Evolutionary conservation across 306 rosid genomes (phyloP), one percentile per base, ranked within the genome.

Genomic region (Hylodesmum podocarpum): DNA sequence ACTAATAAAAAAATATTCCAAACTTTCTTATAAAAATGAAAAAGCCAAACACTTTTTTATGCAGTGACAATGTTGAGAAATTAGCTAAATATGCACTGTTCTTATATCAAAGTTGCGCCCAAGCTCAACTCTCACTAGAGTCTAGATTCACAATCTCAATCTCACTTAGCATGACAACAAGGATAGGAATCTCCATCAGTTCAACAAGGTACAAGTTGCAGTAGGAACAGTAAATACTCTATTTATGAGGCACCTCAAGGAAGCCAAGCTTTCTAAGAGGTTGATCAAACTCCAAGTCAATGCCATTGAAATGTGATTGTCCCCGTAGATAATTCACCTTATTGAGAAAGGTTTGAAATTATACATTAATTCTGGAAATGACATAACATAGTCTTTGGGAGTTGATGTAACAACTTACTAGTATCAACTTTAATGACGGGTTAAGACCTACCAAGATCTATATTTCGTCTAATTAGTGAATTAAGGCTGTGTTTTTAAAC

Each of bases 271-370:
- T 96, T 87, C 97, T 89, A 29, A 91, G 73, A 73, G 98, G 98
- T 85, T 93, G 98, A 85, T 93, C 98, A 84, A 93, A 93, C 87
- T 91, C 96, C n/a, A 93, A 87, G 81, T 91, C 98, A 70, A 88
- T 91, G 57, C 89, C 89, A 31, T 39, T 85, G 57, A 89, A 93
- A 73, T 93, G 98, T 4, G 95, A 87, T 73, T 91, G 98, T 73
- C 93, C 91, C 98, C 98, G 91, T 15, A 93, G 95, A 84, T 91
- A 93, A 71, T 89, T 88, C 37, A 89, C 98, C 34, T 96, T 85
- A 71, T 85, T 91, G 73, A 93, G 95, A 86, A 91, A 91, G 80
- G 77, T 93, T 49, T 88, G 96, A 71, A 93, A 93, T 10, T 89
- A 87, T 78, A 81, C 88, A 80, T n/a, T n/a, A n/a, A n/a, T n/a